Conservation (phyloP, 148 eudicot species). For the Chenopodium album region DNA sequence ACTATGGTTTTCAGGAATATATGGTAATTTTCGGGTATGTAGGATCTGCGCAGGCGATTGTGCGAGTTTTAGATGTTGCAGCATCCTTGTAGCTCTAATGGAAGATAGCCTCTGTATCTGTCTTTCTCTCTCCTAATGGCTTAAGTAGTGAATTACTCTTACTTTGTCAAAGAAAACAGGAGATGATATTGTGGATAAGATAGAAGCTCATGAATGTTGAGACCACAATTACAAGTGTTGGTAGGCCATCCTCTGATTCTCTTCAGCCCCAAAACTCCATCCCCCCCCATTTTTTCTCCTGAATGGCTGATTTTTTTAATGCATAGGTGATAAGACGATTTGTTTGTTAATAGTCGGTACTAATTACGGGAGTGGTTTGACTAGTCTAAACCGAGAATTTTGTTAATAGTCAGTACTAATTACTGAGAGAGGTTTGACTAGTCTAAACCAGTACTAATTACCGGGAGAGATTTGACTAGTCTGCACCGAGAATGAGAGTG, state of each 20-base stretch:
- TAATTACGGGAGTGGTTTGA: too few species aligned
- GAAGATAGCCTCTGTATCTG: not conserved
- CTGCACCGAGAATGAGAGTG: too few species aligned
- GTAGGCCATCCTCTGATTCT: slow-evolving; percentile 27
- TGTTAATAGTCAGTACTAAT: too few species aligned
- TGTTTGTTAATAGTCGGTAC: too few species aligned
- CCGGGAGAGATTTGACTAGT: too few species aligned
- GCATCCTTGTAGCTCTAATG: slow-evolving; percentile 29
- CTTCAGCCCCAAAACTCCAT: not conserved
- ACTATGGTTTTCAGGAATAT: slow-evolving; percentile 20
- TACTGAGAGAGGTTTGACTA: too few species aligned
- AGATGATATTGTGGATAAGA: slow-evolving; percentile 28
- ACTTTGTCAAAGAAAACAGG: slow-evolving; percentile 1
- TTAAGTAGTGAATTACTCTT: too few species aligned
- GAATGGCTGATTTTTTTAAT: too few species aligned
- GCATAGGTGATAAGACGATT: too few species aligned
- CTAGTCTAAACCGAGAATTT: too few species aligned
- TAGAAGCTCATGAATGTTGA: slow-evolving; percentile 11
- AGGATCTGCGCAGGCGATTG: slow-evolving; percentile 35
- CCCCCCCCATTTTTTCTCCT: too few species aligned
- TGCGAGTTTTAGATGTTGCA: slow-evolving; percentile 39
- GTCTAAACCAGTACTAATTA: too few species aligned
- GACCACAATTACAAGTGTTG: slow-evolving; percentile 26
- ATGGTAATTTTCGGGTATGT: slow-evolving; percentile 28
- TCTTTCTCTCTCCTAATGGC: not conserved